Base-by-base conservation (phyloP, 108 stramenopile genomes). In the Cyclotella cryptica region DNA sequence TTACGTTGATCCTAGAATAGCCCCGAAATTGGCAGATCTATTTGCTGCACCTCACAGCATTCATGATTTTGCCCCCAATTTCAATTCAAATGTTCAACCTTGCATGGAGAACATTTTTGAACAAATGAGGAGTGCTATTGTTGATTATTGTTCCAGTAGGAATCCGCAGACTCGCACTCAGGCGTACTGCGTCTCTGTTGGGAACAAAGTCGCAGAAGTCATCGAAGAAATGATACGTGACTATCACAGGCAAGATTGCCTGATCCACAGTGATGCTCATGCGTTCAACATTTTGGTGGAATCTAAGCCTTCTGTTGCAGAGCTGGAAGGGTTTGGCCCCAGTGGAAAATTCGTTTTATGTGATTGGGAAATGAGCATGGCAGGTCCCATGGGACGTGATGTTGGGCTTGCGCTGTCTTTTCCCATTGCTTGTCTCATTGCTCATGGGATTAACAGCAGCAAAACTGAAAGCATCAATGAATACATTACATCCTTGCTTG, bases 221-320 rank as follows among this genome's bases (percentile, higher is more conserved):
- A 13, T 81, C 4, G 58, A 86, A 30, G 72, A 44, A 17, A 70
- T 40, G 12, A 28, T 75, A 10, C 54, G 71, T 7, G 57, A 66
- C 21, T 80, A 44, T 49, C 28, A 72, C 30, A n/a, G 46, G 22
- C 66, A 39, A 43, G 79, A 81, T 24, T 84, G 83, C 28, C 72
- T 83, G 27, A 54, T 77, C n/a, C 88, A 88, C 45, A 46, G 63
- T 14, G 88, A 88, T 81, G 68, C 57, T 64, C 85, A 89, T 27
- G 83, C 75, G 9, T 86, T 89, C 72, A 89, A 89, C 39, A 84
- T 86, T 17, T 70, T 89, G 41, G 88, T 89, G 55, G 88, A 89
- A 54, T 28, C 80, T 43, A 83, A 83, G 58, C 81, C 71, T 21
- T 47, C 55, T 5, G 63, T 81, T 29, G 41, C 51, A 43, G 75